Evolutionary conservation across 2,329 filamentous ascomycete species (phyloP), one percentile per base, ranked within the genome.

Genomic region (Sphaerostilbella broomeana): DNA sequence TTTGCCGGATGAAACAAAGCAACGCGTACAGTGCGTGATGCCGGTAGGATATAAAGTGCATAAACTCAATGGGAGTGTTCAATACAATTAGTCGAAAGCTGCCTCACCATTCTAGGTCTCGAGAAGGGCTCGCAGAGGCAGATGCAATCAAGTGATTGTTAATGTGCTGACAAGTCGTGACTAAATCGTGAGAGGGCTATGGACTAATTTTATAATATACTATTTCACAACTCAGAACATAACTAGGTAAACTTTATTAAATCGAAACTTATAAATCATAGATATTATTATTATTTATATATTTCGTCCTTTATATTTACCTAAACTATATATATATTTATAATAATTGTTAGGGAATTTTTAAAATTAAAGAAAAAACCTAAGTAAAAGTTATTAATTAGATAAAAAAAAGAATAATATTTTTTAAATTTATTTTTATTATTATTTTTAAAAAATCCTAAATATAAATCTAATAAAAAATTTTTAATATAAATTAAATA

Each of bases 311-410:
- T n/a, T n/a, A n/a, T n/a, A n/a, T n/a, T n/a, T n/a, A n/a, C n/a
- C n/a, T n/a, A n/a, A n/a, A n/a, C n/a, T 33, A 33, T 18, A 33
- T 18, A 33, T 33, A 16, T 33, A 18, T 17, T 33, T 17, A 33
- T 33, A 18, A 33, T 33, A 33, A 33, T 17, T 33, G 10, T 33
- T 33, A 17, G 16, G 8, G 8, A 8, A 8, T 33, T 17, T 33
- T 7, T 33, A 33, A 33, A 33, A 18, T 33, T 33, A 10, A 30
- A 10, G 10, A 30, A 10, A 10, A 30, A 30, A 16, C 8, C 16
- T n/a, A n/a, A 26, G 24, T 9, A 30, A 30, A 30, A 11, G 8
- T 8, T 30, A 10, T 30, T 8, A 10, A 30, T 30, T 16, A 10
- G n/a, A 26, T 26, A 26, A 9, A 9, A 26, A 26, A 26, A 26